These are phyloP conservation scores for Hypoxylon fuscum DNA, from an alignment of 495 filamentous ascomycete genomes.

Conservation along the genomic window DNA sequence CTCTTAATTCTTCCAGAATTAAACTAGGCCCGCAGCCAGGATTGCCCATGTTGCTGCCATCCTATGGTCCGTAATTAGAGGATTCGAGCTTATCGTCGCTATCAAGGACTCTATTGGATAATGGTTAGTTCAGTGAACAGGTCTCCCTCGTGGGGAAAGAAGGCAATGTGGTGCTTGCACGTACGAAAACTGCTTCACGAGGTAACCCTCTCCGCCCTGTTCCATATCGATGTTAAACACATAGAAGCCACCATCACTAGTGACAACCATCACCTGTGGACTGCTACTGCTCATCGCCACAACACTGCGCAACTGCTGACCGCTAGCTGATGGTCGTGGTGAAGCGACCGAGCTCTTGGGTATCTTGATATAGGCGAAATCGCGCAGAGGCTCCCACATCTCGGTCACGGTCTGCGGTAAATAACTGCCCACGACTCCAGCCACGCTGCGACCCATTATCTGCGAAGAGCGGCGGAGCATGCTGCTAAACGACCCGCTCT, in stretches of 20 bases:
- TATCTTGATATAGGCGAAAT: conserved; percentile 95
- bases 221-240: conserved; percentile 96
- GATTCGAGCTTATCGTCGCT: conserved; percentile 60
- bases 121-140: conserved; percentile 12
- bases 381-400: conserved; percentile 95
- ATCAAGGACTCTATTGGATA: conserved; percentile 56
- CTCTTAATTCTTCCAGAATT: conserved; percentile 1
- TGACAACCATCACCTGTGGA: conserved; percentile 97
- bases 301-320: conserved; percentile 72
- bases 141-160: conserved; percentile 7
- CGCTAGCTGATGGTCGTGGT: conserved; percentile 43
- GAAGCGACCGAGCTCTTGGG: conserved; percentile 65
- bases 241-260: conserved; percentile 92
- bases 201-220: conserved; percentile 89
- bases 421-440: conserved; percentile 88
- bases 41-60: background rate
- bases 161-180: conserved; percentile 42
- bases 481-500: conserved; percentile 76
- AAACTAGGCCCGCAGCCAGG: no score
- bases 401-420: conserved; percentile 90
- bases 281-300: conserved; percentile 94
- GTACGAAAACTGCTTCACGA: conserved; percentile 90
- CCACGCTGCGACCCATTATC: conserved; percentile 89
- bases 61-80: conserved; percentile 50
- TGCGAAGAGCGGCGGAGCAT: conserved; percentile 98